These are phyloP conservation scores for Aspergillus sp. DNA, from an alignment of 2,329 filamentous ascomycete genomes.

Conservation along the genomic window DNA sequence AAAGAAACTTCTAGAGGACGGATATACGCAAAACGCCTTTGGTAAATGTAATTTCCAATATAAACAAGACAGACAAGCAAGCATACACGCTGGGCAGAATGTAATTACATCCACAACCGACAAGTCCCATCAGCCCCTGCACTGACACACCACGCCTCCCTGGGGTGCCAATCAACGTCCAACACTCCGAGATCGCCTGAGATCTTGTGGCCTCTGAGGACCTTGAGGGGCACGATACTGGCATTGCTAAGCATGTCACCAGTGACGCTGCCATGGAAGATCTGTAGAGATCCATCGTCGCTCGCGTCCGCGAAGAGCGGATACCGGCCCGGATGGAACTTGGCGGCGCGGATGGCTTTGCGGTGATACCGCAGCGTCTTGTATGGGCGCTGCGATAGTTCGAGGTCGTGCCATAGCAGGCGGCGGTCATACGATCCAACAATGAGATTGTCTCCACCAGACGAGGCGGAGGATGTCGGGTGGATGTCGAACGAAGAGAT, in stretches of 20 bases:
- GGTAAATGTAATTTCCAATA: slow-evolving; percentile 10
- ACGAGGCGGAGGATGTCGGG: slow-evolving; percentile 76
- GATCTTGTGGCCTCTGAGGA: slow-evolving; percentile 80
- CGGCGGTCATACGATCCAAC: slow-evolving; percentile 91
- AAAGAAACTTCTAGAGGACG: slow-evolving; percentile 21
- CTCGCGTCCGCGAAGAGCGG: slow-evolving; percentile 91
- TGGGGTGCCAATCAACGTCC: slow-evolving; percentile 92
- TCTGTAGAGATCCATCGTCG: slow-evolving; percentile 87
- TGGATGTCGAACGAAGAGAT: slow-evolving; percentile 93
- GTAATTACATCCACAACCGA: slow-evolving; percentile 66
- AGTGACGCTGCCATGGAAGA: slow-evolving; percentile 95
- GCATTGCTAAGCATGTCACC: slow-evolving; percentile 93
- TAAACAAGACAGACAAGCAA: slow-evolving; percentile 11
- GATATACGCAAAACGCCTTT: slow-evolving; percentile 17
- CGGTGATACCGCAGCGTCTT: slow-evolving; percentile 93
- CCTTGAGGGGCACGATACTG: slow-evolving; percentile 91
- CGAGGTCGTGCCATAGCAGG: slow-evolving; percentile 92
- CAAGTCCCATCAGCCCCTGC: slow-evolving; percentile 90
- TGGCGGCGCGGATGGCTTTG: slow-evolving; percentile 81
- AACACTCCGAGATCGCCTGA: slow-evolving; percentile 79
- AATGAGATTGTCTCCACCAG: slow-evolving; percentile 85
- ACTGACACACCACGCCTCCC: slow-evolving; percentile 87
- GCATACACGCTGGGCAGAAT: slow-evolving; percentile 13
- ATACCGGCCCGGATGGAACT: slow-evolving; percentile 67
- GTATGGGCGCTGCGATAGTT: slow-evolving; percentile 81